phyloP scores from a whole-genome alignment of 352 stramenopile species.

The Phytophthora quininea region DNA sequence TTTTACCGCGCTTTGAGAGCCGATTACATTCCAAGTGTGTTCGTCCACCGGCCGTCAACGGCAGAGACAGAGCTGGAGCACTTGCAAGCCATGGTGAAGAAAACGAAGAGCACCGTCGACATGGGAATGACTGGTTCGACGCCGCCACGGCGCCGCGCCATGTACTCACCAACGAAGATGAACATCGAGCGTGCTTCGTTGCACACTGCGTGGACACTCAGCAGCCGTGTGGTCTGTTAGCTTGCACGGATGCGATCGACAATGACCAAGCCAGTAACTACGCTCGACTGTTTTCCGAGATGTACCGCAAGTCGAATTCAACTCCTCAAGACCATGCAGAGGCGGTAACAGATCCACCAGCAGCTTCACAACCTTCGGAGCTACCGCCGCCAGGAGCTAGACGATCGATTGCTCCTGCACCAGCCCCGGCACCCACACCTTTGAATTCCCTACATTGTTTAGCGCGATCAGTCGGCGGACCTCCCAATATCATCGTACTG shows the following conservation, averaged over 20 bases:
- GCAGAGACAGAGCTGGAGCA: constrained; percentile 29
- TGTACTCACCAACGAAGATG: constrained; percentile 48
- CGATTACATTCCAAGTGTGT: constrained; percentile 52
- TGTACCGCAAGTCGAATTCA: constrained; percentile 54
- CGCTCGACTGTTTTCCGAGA: constrained; percentile 61
- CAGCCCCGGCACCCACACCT: constrained; percentile 3
- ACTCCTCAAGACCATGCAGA: constrained; percentile 1
- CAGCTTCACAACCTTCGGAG: neutral
- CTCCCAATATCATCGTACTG: constrained; percentile 84
- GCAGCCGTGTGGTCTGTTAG: constrained; percentile 44
- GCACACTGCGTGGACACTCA: constrained; percentile 43
- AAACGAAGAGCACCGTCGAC: constrained; percentile 28
- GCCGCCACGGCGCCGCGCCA: constrained; percentile 15
- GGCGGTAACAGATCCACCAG: constrained; percentile 2
- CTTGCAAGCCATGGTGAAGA: constrained; percentile 37
- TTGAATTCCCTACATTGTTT: constrained; percentile 8
- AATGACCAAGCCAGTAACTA: constrained; percentile 53
- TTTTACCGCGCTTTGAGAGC: constrained; percentile 64
- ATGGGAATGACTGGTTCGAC: constrained; percentile 50
- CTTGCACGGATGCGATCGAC: constrained; percentile 56
- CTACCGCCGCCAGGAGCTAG: constrained; percentile 11
- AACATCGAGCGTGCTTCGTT: constrained; percentile 63
- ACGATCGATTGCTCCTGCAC: constrained; percentile 21
- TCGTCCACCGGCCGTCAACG: constrained; percentile 29
- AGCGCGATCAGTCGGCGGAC: constrained; percentile 9